phyloP scores from a whole-genome alignment of 2,329 filamentous ascomycete species.

The Ophiosphaerella narmari region DNA sequence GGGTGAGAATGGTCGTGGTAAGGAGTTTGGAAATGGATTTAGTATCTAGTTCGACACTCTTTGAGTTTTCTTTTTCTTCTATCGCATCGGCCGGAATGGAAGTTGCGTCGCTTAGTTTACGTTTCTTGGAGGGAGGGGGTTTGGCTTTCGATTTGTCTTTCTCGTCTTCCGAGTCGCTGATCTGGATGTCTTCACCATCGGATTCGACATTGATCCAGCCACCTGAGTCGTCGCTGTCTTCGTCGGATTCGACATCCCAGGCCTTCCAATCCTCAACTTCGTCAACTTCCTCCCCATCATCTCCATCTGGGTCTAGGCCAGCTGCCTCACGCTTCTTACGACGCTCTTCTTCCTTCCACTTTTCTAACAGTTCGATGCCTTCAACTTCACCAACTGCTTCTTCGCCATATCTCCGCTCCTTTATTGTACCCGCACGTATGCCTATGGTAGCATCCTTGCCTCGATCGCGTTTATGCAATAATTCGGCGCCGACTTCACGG shows the following conservation, averaged over 20 bases:
- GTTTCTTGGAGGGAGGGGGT: conserved; percentile 67
- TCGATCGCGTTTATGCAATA: conserved; percentile 86
- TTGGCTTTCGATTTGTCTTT: conserved; percentile 50
- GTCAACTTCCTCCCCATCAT: conserved; percentile 63
- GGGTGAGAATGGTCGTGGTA: conserved; percentile 92
- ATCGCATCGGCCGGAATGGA: conserved; percentile 4
- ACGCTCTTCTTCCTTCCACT: conserved; percentile 91
- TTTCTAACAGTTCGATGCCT: conserved; percentile 85
- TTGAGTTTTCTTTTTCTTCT: conserved; percentile 50
- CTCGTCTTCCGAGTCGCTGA: conserved; percentile 75
- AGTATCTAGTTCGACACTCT: conserved; percentile 45
- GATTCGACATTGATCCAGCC: conserved; percentile 92
- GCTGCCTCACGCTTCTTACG: conserved; percentile 72
- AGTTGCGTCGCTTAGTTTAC: conserved; percentile 57
- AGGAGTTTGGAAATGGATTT: conserved; percentile 67
- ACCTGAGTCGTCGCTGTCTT: conserved; percentile 71
- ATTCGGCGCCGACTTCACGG: conserved; percentile 85
- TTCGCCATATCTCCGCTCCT: conserved; percentile 81
- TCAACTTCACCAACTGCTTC: conserved; percentile 84
- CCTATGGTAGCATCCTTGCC: conserved; percentile 90
- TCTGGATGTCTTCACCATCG: conserved; percentile 75
- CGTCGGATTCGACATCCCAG: conserved; percentile 65
- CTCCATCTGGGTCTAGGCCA: conserved; percentile 66
- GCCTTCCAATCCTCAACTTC: conserved; percentile 61
- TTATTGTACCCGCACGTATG: conserved; percentile 73